A percentile compares a stretch with the other conserved stretches of the same genome.
phyloP scores from a whole-genome alignment of 345 rosid species.

The Melaleuca alternifolia region DNA sequence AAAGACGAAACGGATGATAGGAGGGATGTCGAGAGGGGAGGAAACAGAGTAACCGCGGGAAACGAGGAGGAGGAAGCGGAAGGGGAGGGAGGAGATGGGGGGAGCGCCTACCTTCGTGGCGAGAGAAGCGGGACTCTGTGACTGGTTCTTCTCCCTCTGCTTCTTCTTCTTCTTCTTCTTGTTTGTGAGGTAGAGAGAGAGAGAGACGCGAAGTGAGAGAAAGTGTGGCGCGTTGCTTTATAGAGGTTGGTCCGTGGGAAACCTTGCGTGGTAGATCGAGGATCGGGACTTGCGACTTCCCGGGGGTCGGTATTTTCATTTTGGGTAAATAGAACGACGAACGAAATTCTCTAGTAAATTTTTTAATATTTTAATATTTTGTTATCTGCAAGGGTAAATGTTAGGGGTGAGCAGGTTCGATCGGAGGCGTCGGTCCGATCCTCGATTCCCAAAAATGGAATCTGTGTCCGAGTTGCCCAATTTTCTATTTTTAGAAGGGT shows the following conservation, averaged over 20 bases:
- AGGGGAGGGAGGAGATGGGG: neutral
- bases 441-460: too few relatives aligned
- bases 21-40: neutral
- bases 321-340: fast-evolving
- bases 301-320: fast-evolving
- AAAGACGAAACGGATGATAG: neutral
- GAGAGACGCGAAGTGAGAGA: neutral
- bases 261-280: neutral
- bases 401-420: too few relatives aligned
- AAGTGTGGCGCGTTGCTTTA: neutral
- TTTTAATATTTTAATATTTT: too few relatives aligned
- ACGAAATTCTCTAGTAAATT: too few relatives aligned
- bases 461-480: too few relatives aligned
- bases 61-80: neutral
- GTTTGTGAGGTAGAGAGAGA: neutral
- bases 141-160: neutral
- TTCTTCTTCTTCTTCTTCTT: neutral
- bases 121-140: neutral
- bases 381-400: too few relatives aligned
- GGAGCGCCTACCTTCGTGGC: neutral
- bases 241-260: neutral
- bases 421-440: too few relatives aligned
- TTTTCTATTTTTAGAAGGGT: too few relatives aligned
- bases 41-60: neutral
- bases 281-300: neutral